Base-by-base conservation (phyloP, 495 filamentous ascomycete species). In the Aspergillus bertholletiae region DNA sequence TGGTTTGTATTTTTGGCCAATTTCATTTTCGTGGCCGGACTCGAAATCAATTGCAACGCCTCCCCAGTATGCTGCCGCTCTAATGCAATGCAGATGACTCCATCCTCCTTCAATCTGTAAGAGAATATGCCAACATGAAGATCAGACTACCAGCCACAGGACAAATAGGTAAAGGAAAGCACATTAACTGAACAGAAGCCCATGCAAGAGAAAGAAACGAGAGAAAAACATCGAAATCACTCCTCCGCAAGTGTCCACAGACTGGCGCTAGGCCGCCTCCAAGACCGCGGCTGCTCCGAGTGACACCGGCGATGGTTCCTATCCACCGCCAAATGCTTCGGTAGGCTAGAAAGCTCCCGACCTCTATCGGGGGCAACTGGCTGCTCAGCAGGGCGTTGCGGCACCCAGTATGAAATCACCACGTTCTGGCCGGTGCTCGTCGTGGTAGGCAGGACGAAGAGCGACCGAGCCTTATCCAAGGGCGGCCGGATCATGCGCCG, bases 231-330 rank as follows among this genome's bases (percentile, higher is more conserved):
- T 12, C 41, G 22, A 45, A 28, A 43, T 60, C 45, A 65, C 30
- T 67, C 62, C 52, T 74, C 74, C 59, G 59, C 28, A 20, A 77
- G 55, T 13, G 73, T 67, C 71, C 72, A 77, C 47, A 77, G 50
- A 40, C 62, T 63, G 27, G 71, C 64, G 41, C 70, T 73, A 5
- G 73, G 74, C 40, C 63, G 57, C 32, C 67, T 68, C 74, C 74
- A 77, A 17, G 72, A 57, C 23, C 72, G 63, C 35, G 74, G 74
- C 51, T 72, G 70, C 45, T 75, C 73, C 22, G 74, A 75, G 58
- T 77, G 74, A 50, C 71, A 70, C 45, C 73, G 62, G 20, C 70
- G 57, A 61, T 76, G 73, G 18, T 67, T 63, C 55, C 67, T 58
- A 9, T 65, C 67, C 11, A 46, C 47, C n/a, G 54, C 23, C 34